A percentile compares a stretch with the other conserved stretches of the same genome.
Conservation (phyloP, 2,329 filamentous ascomycete species). For the Kalmusia sp. region DNA sequence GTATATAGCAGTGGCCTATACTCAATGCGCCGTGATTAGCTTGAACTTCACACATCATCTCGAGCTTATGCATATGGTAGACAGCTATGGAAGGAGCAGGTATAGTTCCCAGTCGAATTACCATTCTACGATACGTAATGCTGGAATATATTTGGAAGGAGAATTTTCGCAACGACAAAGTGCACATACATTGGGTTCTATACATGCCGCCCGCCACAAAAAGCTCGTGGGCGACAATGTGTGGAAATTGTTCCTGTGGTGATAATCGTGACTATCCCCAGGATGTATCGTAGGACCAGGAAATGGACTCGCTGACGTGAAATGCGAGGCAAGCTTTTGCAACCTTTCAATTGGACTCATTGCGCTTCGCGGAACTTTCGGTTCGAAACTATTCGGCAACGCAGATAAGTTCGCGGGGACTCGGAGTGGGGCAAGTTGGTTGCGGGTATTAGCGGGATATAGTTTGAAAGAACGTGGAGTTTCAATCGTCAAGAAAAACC, state of each 20-base stretch:
- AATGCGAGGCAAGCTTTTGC: slow-evolving; percentile 47
- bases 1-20: slow-evolving; percentile 78
- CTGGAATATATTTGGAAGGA: no score
- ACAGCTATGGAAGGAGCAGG: no score
- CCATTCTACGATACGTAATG: no score
- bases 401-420: not conserved
- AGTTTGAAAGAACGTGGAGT: no score
- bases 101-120: no score
- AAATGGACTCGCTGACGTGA: slow-evolving; percentile 39
- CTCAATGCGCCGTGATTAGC: not conserved
- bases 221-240: slow-evolving; percentile 88
- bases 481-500: not conserved
- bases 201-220: slow-evolving; percentile 81
- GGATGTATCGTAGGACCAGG: slow-evolving; percentile 39
- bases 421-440: not conserved
- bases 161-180: not conserved
- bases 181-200: slow-evolving; percentile 76
- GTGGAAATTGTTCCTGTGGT: slow-evolving; percentile 69
- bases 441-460: no score
- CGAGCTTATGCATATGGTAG: no score
- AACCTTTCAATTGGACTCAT: slow-evolving; percentile 32
- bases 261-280: slow-evolving; percentile 46
- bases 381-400: not conserved
- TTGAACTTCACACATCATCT: not conserved
- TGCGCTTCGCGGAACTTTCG: not conserved